phyloP scores from a whole-genome alignment of 495 filamentous ascomycete genomes.

The Lindgomyces ingoldianus region DNA sequence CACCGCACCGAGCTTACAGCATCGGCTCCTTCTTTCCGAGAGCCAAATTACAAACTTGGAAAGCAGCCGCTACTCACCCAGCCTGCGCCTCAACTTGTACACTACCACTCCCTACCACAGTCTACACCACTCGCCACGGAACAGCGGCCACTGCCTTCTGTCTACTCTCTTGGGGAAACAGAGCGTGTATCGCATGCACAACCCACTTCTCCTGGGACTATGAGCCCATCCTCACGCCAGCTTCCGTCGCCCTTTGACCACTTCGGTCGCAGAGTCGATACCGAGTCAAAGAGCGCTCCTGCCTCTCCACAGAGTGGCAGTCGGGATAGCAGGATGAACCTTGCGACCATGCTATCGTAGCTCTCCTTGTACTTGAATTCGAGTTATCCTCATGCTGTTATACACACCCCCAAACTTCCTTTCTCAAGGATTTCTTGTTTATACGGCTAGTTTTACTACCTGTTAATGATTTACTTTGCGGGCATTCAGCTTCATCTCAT shows the following conservation, averaged over 20 bases:
- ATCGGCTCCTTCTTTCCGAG: conserved; percentile 15
- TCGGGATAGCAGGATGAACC: conserved; percentile 33
- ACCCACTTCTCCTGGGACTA: conserved; percentile 4
- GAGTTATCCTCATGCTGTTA: background rate
- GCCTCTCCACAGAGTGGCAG: conserved; percentile 11
- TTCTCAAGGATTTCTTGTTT: conserved; percentile 9
- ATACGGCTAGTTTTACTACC: background rate
- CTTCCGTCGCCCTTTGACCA: conserved; percentile 29
- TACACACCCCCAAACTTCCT: background rate
- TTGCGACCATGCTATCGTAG: conserved; percentile 15
- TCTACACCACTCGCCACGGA: conserved; percentile 13
- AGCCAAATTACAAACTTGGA: conserved; percentile 27
- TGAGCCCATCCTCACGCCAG: conserved; percentile 30
- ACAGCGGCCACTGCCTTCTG: conserved; percentile 26
- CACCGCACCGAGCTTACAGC: conserved; percentile 12
- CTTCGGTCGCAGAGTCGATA: background rate
- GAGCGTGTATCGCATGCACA: conserved; percentile 14
- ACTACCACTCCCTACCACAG: conserved; percentile 24
- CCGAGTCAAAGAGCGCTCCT: conserved; percentile 31
- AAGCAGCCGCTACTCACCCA: conserved; percentile 31
- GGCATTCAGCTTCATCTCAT: conserved; percentile 1
- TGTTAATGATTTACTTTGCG: conserved; percentile 2
- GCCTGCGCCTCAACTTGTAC: conserved; percentile 20
- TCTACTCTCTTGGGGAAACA: conserved; percentile 27
- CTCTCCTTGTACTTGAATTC: background rate